Conservation (phyloP, 108 stramenopile species). For the Skeletonema marinoi region DNA sequence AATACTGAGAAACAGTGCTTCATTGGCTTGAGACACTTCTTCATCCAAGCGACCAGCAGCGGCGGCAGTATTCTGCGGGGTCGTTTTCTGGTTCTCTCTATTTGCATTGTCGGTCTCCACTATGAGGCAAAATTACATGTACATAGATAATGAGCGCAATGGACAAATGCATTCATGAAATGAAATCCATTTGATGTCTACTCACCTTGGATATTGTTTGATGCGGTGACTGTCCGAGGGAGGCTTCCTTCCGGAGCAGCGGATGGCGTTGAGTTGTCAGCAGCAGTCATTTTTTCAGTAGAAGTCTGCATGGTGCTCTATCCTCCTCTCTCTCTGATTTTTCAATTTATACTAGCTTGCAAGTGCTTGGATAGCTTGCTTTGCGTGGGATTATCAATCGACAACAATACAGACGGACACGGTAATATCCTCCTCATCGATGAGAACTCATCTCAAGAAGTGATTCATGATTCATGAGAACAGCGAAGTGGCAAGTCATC, state of each 20-base stretch:
- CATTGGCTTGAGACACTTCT: not conserved
- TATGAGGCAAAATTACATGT: not conserved
- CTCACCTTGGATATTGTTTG: not conserved
- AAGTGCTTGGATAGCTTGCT: no score
- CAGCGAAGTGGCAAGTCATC: no score
- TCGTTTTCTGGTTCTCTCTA: not conserved
- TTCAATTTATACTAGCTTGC: not conserved
- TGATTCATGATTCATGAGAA: no score
- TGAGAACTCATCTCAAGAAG: no score
- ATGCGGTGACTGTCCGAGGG: not conserved
- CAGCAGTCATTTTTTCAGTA: not conserved
- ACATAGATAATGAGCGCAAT: not conserved
- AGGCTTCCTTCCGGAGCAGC: not conserved
- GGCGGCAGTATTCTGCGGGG: not conserved
- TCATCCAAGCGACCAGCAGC: not conserved
- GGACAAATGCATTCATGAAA: not conserved
- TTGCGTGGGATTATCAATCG: no score
- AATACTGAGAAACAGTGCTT: not conserved
- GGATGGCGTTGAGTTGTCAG: not conserved
- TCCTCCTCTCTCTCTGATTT: not conserved
- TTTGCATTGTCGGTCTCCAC: not conserved
- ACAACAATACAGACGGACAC: no score
- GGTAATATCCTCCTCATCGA: no score
- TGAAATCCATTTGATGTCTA: not conserved
- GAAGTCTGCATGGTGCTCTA: not conserved